phyloP scores from a whole-genome alignment of 768 basidiomycete genomes.

The Atractiella rhizophila region DNA sequence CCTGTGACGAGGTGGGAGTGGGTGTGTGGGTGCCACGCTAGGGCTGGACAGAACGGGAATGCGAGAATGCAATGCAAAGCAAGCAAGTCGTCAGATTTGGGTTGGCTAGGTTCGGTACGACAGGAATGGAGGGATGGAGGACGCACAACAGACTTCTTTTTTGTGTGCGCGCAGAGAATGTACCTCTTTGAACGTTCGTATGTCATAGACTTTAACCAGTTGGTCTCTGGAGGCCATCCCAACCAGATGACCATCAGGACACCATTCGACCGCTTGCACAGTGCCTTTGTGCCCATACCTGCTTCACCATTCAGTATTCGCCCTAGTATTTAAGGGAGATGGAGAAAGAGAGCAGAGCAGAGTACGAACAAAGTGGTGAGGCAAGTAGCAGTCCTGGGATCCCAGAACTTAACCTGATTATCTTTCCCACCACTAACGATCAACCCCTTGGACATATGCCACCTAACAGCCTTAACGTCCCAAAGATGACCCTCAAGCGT shows the following conservation, averaged over 20 bases:
- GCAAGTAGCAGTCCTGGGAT: slow-evolving; percentile 71
- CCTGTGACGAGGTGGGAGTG: slow-evolving; percentile 65
- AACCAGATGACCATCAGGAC: slow-evolving; percentile 73
- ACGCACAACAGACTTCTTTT: slow-evolving; percentile 87
- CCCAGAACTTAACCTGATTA: slow-evolving; percentile 98
- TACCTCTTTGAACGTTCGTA: slow-evolving; percentile 91
- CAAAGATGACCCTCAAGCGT: slow-evolving; percentile 85
- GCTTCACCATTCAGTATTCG: neutral
- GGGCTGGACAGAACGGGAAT: slow-evolving; percentile 27
- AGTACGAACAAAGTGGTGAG: slow-evolving; percentile 58
- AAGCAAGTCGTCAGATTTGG: neutral
- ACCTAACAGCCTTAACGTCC: slow-evolving; percentile 96
- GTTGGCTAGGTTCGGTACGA: neutral
- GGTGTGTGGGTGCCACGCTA: slow-evolving; percentile 90
- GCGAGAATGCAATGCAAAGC: neutral
- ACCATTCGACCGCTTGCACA: slow-evolving; percentile 77
- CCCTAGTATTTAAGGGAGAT: neutral
- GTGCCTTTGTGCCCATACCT: slow-evolving; percentile 96
- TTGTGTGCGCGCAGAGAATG: slow-evolving; percentile 81
- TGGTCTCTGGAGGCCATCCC: slow-evolving; percentile 90
- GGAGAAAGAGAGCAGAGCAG: neutral
- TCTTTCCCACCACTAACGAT: slow-evolving; percentile 91
- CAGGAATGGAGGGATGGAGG: neutral
- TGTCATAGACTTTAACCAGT: slow-evolving; percentile 84
- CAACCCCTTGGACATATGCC: slow-evolving; percentile 92